phyloP scores from a whole-genome alignment of 2,329 filamentous ascomycete species.

The Alternaria sp. region DNA sequence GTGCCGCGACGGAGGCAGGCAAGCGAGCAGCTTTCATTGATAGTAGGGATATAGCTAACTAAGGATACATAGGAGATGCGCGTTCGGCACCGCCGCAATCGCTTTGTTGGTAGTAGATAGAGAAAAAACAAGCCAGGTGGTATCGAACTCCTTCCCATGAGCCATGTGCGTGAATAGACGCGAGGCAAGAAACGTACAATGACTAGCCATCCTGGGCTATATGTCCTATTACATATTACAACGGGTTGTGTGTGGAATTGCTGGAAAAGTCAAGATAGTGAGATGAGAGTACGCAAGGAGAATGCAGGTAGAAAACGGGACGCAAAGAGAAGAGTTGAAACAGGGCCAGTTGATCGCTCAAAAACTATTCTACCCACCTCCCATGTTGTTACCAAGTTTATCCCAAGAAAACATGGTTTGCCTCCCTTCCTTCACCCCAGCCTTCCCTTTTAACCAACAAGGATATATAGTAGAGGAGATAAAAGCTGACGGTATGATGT shows the following conservation, averaged over 20 bases:
- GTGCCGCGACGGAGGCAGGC: neutral
- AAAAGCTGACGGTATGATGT: constrained; percentile 20
- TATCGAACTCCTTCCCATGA: constrained; percentile 6
- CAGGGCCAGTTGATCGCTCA: constrained; percentile 23
- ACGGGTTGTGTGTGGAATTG: neutral
- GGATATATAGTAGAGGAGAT: constrained; percentile 13
- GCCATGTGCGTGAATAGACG: neutral
- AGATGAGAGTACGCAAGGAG: neutral
- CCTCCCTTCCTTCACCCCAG: constrained; percentile 2
- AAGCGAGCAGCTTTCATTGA: constrained; percentile 2
- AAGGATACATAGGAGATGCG: neutral
- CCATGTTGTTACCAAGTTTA: constrained; percentile 12
- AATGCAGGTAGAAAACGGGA: constrained; percentile 6
- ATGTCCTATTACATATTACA: constrained; percentile 3
- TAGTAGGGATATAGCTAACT: neutral
- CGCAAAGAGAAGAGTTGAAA: constrained; percentile 8
- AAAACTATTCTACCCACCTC: constrained; percentile 18
- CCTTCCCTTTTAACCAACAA: constrained; percentile 23
- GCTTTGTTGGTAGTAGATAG: neutral
- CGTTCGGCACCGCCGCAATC: neutral
- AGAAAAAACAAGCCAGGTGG: constrained; percentile 3
- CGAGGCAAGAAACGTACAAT: constrained; percentile 1
- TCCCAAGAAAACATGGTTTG: constrained; percentile 12
- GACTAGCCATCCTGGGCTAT: constrained; percentile 7
- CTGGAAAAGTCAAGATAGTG: neutral